A percentile compares a stretch with the other conserved stretches of the same genome.
phyloP scores from a whole-genome alignment of 495 filamentous ascomycete species.

The Aspergillus homomorphus region DNA sequence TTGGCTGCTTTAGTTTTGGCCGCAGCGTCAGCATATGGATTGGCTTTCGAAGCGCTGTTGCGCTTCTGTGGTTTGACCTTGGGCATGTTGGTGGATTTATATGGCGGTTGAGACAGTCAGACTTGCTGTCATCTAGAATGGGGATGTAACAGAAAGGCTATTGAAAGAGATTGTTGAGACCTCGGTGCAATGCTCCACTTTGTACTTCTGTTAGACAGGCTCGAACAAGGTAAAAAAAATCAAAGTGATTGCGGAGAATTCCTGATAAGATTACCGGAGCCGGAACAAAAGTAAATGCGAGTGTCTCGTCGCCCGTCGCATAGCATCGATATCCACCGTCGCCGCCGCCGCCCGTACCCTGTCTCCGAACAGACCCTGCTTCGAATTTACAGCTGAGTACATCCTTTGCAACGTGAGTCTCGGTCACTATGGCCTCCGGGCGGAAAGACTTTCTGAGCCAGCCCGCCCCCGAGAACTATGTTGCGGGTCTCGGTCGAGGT shows the following conservation, averaged over 20 bases:
- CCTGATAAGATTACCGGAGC: conserved; percentile 43
- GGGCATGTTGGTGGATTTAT: conserved; percentile 19
- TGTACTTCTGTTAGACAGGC: not conserved
- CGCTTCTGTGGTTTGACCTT: conserved; percentile 54
- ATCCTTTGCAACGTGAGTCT: not conserved
- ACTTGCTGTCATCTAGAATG: not conserved
- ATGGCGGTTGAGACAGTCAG: not conserved
- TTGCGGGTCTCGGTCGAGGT: conserved; percentile 94
- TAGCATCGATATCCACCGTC: conserved; percentile 1
- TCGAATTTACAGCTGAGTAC: not conserved
- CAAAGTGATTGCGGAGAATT: conserved; percentile 11
- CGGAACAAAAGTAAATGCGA: conserved; percentile 34
- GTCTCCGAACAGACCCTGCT: not conserved
- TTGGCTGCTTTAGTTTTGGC: conserved; percentile 57
- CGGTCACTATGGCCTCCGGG: conserved; percentile 59
- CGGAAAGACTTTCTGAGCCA: conserved; percentile 90
- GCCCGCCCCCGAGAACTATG: conserved; percentile 94
- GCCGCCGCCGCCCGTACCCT: not conserved
- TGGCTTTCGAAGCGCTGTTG: conserved; percentile 46
- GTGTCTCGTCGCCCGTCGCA: not conserved
- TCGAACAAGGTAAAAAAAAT: not conserved
- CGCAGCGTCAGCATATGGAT: conserved; percentile 56
- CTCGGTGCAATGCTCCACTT: not conserved
- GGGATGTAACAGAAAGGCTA: not conserved
- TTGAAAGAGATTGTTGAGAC: not conserved